Percentiles rank a stretch among this genome's conserved stretches.
Evolutionary conservation across 768 basidiomycete species (phyloP).

Genomic region (Tylopilus rubrobrunneus): DNA sequence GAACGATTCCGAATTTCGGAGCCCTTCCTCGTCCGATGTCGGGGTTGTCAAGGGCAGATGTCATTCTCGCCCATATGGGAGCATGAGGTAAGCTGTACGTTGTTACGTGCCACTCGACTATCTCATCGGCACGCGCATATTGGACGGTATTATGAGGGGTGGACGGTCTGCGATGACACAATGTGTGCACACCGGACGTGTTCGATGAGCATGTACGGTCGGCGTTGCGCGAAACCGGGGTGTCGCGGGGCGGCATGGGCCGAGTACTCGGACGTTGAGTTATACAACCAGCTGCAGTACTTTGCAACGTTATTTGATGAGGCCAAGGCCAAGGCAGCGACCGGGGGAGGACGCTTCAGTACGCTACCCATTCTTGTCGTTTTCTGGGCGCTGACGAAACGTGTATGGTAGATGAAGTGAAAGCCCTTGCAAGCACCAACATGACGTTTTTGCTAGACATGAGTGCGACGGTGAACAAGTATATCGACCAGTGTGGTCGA

Average conservation of each 20-base stretch:
- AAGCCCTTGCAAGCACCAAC: constrained; percentile 49
- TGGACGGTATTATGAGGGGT: constrained; percentile 80
- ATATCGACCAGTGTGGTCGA: constrained; percentile 83
- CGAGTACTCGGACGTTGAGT: constrained; percentile 77
- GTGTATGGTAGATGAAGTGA: constrained; percentile 34
- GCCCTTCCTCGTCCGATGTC: constrained; percentile 74
- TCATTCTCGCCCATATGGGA: constrained; percentile 59
- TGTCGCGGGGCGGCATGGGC: constrained; percentile 12
- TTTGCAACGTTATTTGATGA: constrained; percentile 75
- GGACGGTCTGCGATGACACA: constrained; percentile 83
- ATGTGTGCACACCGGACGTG: constrained; percentile 84
- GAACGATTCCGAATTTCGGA: constrained; percentile 80
- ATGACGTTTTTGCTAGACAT: constrained; percentile 48
- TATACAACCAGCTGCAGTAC: constrained; percentile 91
- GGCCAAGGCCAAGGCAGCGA: constrained; percentile 53
- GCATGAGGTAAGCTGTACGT: constrained; percentile 43
- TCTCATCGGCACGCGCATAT: constrained; percentile 44
- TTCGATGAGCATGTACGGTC: constrained; percentile 90
- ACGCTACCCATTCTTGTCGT: constrained; percentile 7
- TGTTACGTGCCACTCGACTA: neutral
- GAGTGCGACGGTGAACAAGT: constrained; percentile 60
- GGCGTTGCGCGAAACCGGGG: constrained; percentile 58
- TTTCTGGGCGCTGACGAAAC: neutral
- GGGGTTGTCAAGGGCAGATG: constrained; percentile 59
- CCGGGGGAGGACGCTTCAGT: constrained; percentile 43